Percentiles rank a stretch among this genome's conserved stretches.
Evolutionary conservation across 441 rosid species (phyloP).

Genomic region (Croton laevigatus): DNA sequence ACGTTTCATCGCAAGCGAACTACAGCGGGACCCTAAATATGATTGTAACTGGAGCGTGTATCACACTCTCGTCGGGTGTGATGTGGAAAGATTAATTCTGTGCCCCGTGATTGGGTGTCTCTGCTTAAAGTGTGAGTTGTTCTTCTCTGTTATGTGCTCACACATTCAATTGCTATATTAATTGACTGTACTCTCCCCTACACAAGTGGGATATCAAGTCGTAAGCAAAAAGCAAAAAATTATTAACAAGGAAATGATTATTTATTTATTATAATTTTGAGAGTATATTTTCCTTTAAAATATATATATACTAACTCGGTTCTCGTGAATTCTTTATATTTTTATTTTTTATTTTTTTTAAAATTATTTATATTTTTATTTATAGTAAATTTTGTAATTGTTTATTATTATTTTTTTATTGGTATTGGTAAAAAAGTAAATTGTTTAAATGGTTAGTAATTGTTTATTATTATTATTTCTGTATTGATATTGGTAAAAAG

Average conservation of each 20-base stretch:
- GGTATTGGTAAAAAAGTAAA: no score
- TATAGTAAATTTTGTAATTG: no score
- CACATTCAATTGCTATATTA: constrained; percentile 11
- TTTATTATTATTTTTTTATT: no score
- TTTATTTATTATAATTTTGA: no score
- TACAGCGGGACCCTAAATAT: constrained; percentile 13
- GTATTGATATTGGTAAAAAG: no score
- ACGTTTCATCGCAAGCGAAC: constrained; percentile 10
- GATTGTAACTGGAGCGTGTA: constrained; percentile 25
- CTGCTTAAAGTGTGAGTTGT: constrained; percentile 22
- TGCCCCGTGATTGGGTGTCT: constrained; percentile 38
- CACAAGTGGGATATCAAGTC: not conserved
- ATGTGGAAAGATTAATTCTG: constrained; percentile 31
- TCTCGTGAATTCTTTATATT: no score
- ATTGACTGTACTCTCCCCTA: not conserved
- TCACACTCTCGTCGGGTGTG: constrained; percentile 11
- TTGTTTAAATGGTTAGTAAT: no score
- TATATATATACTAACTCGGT: no score
- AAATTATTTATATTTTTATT: no score
- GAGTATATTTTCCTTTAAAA: no score
- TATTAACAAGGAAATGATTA: not conserved
- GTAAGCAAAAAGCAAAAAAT: not conserved
- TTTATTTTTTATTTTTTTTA: no score
- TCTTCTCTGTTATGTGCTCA: constrained; percentile 9
- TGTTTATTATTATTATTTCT: no score